Base-by-base conservation (phyloP, 2,329 filamentous ascomycete species). In the Aureobasidium mangrovei region DNA sequence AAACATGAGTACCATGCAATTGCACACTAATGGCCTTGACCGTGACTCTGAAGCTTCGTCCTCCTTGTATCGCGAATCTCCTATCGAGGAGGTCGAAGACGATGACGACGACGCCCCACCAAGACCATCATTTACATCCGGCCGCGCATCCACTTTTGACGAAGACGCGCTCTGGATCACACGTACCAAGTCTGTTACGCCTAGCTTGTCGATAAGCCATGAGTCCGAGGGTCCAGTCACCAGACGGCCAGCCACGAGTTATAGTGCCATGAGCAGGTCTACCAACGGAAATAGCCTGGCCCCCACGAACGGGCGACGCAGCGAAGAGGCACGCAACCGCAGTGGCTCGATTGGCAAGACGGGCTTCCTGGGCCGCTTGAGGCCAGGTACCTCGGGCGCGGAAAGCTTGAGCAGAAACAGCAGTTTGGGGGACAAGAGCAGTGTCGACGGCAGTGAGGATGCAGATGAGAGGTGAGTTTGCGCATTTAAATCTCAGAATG, bases 1-100 rank as follows among this genome's bases (percentile, higher is more conserved):
- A n/a, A 91, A 82, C 56, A 87, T 81, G 63, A 85, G 83, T 35
- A 82, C 85, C 24, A 75, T 91, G 38, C 71, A 83, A 40, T 59
- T 60, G 28, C 55, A 61, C 7, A 45, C 24, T 6, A 58, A 56
- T 28, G 46, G 58, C 31, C 47, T 27, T 27, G 10, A 44, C 9
- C 26, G 35, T 26, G 6, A 36, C 4, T 27, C 29, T 6, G 44
- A 47, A 12, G n/a, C 29, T 4, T 27, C 24, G 6, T 36, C 12
- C 26, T 9, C 32, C 5, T 18, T 35, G 6, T 26, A 46, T 9
- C 26, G 7, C 18, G 18, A 46, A 4, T 4, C 10, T 27, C 28
- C n/a, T 24, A 54, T 54, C 12, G 51, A 54, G 24, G 40, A 53
- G 31, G 39, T 26, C n/a, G 40, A 44, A 44, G 40, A 43, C 33